A percentile compares a stretch with the other conserved stretches of the same genome.
Conservation (phyloP, 2,329 filamentous ascomycete species). For the Alternaria gaisen region DNA sequence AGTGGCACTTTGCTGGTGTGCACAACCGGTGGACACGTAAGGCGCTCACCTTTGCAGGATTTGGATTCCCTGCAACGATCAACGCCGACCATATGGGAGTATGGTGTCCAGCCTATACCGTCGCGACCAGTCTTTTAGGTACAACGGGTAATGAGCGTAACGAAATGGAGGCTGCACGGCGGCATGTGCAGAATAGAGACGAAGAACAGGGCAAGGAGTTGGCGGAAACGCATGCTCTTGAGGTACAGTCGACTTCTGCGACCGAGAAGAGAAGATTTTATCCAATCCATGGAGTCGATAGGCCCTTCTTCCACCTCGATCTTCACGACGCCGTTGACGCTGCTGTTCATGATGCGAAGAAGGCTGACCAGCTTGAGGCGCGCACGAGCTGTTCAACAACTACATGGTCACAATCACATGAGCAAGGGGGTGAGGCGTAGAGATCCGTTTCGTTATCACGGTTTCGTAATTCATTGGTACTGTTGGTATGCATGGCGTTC, state of each 20-base stretch:
- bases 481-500: neutral
- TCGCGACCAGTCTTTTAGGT: slow-evolving; percentile 23
- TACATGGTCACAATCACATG: neutral
- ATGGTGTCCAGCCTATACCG: slow-evolving; percentile 39
- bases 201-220: slow-evolving; percentile 16
- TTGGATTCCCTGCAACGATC: slow-evolving; percentile 55
- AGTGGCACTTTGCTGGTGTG: slow-evolving; percentile 61
- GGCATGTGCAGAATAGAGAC: slow-evolving; percentile 8
- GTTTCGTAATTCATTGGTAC: neutral
- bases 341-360: slow-evolving; percentile 36
- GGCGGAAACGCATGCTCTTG: neutral
- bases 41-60: slow-evolving; percentile 64
- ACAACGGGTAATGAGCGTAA: slow-evolving; percentile 29
- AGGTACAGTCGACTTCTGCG: neutral
- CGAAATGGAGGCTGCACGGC: slow-evolving; percentile 11
- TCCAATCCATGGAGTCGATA: slow-evolving; percentile 33
- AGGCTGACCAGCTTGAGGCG: slow-evolving; percentile 20
- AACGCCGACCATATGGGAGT: slow-evolving; percentile 13
- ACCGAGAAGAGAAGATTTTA: neutral
- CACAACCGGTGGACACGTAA: slow-evolving; percentile 66
- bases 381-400: neutral
- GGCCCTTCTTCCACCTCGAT: slow-evolving; percentile 44
- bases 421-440: neutral
- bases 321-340: slow-evolving; percentile 41
- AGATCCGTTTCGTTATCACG: neutral